Evolutionary conservation across 495 filamentous ascomycete species (phyloP), one percentile per base, ranked within the genome.

Genomic region (Aspergillus conjunctus): DNA sequence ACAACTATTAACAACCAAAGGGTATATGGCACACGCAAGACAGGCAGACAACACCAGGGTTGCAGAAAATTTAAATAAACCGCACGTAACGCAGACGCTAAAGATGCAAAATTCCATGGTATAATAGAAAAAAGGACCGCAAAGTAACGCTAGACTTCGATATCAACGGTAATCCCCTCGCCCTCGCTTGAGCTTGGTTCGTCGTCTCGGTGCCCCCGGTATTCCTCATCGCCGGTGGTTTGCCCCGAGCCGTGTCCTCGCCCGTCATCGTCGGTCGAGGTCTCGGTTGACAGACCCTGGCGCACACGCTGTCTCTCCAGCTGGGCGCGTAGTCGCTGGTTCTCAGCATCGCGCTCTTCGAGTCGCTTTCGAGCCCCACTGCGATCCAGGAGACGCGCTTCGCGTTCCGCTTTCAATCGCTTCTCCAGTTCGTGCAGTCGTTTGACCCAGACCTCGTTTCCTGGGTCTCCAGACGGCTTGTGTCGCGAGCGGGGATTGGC

Each of bases 321-420:
- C 73, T 88, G 82, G 55, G 76, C 81, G 62, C 84, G 81, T 61
- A 97, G 76, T 68, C 87, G 84, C 64, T 86, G 81, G 67, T 92
- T 93, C 75, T 94, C 90, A 12, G 81, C 80, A 70, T 88, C 84
- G 31, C 88, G 90, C 69, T 96, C 91, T 65, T 93, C 90, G 22
- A 98, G 80, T 63, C 94, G 80, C 79, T 91, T 88, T 59, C 89
- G 79, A 37, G 94, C 94, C 41, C 90, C 91, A 30, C 78, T 87
- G 20, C 93, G 85, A 76, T 98, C 94, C 46, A 94, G 71, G 26
- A 93, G 69, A 39, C 95, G 78, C n/a, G 85, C 93, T 70, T 97
- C 94, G 10, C 94, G 77, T 72, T 98, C 94, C 18, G 87, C 86
- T 67, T 97, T 96, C 30, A 98, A 79, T 63, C 93, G 84, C 67